A percentile compares a stretch with the other conserved stretches of the same genome.
These are phyloP conservation scores for Diaporthe longicolla DNA, from an alignment of 2,329 filamentous ascomycete genomes.

Conservation along the genomic window DNA sequence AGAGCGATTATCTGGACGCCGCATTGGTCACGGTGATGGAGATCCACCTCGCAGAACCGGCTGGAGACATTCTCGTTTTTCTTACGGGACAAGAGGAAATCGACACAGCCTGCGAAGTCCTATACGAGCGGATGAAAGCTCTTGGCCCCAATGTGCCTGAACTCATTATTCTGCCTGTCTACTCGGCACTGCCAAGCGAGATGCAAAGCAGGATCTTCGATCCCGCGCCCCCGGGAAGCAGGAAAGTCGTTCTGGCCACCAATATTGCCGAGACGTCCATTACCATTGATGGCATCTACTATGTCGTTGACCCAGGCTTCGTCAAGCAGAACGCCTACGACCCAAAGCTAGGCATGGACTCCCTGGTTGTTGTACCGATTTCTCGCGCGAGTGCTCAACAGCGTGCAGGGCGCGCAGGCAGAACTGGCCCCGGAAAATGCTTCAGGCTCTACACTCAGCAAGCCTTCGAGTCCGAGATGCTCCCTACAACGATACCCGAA, in stretches of 20 bases:
- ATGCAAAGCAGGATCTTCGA: constrained; percentile 97
- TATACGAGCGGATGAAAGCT: constrained; percentile 97
- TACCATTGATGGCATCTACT: constrained; percentile 98
- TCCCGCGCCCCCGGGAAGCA: constrained; percentile 84
- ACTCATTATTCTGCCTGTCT: constrained; percentile 94
- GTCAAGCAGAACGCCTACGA: constrained; percentile 99
- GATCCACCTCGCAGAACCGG: constrained; percentile 92
- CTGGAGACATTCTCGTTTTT: constrained; percentile 96
- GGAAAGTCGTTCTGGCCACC: constrained; percentile 97
- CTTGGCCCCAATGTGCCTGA: constrained; percentile 92
- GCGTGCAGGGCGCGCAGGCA: constrained; percentile 89
- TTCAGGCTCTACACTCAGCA: constrained; percentile 96
- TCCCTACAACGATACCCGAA: constrained; percentile 95
- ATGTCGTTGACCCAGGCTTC: constrained; percentile 96
- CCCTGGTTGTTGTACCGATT: constrained; percentile 93
- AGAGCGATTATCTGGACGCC: constrained; percentile 94
- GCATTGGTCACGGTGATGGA: constrained; percentile 98
- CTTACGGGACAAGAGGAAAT: constrained; percentile 98
- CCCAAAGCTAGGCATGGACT: constrained; percentile 97
- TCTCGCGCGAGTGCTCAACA: constrained; percentile 98
- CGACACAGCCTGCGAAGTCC: constrained; percentile 91
- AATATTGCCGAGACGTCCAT: constrained; percentile 99
- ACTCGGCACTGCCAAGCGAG: constrained; percentile 91
- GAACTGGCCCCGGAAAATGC: constrained; percentile 96
- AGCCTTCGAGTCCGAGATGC: constrained; percentile 96